Base-by-base conservation (phyloP, 2,329 filamentous ascomycete genomes). In the Cadophora malorum region DNA sequence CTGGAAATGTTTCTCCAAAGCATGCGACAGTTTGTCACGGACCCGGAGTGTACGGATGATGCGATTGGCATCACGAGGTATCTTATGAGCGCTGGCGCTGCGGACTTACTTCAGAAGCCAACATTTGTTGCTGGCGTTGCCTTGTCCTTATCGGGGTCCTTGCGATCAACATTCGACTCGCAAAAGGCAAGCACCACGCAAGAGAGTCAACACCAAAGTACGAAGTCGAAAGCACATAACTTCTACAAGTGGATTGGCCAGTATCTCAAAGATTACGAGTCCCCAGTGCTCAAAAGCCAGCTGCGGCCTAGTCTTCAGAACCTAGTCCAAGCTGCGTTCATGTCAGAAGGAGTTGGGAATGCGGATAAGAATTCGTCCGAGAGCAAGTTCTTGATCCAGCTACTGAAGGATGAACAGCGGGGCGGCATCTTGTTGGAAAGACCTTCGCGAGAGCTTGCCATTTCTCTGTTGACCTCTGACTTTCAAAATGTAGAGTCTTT, bases 11-110 rank as follows among this genome's bases (percentile, higher is more conserved):
- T 97, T 0, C 83, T 99, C 1, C 92, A 94, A 74, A 90, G 91
- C 1, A 83, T 97, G 23, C 86, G 91, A 10, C 88, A 89, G 0
- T 96, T 94, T 72, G 82, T 98, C 6, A 90, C 90, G 0, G 91
- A 98, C 73, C 85, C 90, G 0, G 91, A 96, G 76, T 98, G 95
- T 78, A 92, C 94, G 10, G 93, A 97, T 76, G 96, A 99, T 80
- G 90, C 92, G 1, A 84, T 98, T 55, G 95, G 94, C 0, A 86
- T 99, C 41, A 89, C 92, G 68, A 91, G 93, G 78, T 97, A 97
- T 79, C 84, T 99, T 1, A 83, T 98, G 16, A 82, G 86, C 6
- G 85, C 86, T 63, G 94, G 95, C 8, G 81, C 82, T 19, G 74
- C 80, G 5, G 89, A 95, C 76, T 82, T 99, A 4, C 80, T 79